phyloP scores from a whole-genome alignment of 768 basidiomycete species.

The Tephrocybe rancida region DNA sequence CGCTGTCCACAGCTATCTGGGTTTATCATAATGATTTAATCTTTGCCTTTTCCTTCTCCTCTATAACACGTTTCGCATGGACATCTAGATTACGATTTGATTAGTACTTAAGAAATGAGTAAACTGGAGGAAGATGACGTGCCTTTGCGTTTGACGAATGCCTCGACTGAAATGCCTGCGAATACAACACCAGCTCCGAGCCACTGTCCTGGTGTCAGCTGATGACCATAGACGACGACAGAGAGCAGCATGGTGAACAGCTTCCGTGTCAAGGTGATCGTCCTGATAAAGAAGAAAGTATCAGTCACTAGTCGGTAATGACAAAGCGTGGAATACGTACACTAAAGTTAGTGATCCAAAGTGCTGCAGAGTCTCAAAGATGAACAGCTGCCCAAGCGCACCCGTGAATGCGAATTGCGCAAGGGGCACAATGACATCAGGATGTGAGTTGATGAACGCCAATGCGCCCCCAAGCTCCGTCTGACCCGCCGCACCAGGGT shows the following conservation, averaged over 20 bases:
- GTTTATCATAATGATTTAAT: slow-evolving; percentile 65
- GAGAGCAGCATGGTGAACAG: slow-evolving; percentile 98
- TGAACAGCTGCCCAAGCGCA: slow-evolving; percentile 94
- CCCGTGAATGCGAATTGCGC: slow-evolving; percentile 88
- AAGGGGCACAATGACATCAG: slow-evolving; percentile 71
- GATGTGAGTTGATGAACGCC: slow-evolving; percentile 77
- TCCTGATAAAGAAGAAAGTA: slow-evolving; percentile 46
- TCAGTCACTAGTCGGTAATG: neutral
- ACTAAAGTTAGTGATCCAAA: slow-evolving; percentile 90
- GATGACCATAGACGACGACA: slow-evolving; percentile 90
- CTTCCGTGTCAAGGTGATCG: slow-evolving; percentile 94
- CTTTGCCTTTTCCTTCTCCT: slow-evolving; percentile 83
- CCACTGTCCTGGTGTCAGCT: slow-evolving; percentile 87
- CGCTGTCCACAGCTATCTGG: neutral
- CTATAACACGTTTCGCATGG: slow-evolving; percentile 76
- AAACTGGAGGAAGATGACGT: slow-evolving; percentile 21
- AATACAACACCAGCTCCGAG: slow-evolving; percentile 90
- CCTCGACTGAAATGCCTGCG: slow-evolving; percentile 93
- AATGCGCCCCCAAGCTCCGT: slow-evolving; percentile 72
- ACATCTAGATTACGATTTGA: slow-evolving; percentile 52
- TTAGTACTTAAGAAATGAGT: slow-evolving; percentile 9
- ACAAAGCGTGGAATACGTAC: slow-evolving; percentile 42
- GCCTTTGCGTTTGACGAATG: slow-evolving; percentile 89
- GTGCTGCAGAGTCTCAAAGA: slow-evolving; percentile 93
- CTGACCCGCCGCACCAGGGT: slow-evolving; percentile 60